Percentiles rank a stretch among this genome's conserved stretches.
Evolutionary conservation across 2,329 filamentous ascomycete species (phyloP).

Genomic region (Lachnellula arida): DNA sequence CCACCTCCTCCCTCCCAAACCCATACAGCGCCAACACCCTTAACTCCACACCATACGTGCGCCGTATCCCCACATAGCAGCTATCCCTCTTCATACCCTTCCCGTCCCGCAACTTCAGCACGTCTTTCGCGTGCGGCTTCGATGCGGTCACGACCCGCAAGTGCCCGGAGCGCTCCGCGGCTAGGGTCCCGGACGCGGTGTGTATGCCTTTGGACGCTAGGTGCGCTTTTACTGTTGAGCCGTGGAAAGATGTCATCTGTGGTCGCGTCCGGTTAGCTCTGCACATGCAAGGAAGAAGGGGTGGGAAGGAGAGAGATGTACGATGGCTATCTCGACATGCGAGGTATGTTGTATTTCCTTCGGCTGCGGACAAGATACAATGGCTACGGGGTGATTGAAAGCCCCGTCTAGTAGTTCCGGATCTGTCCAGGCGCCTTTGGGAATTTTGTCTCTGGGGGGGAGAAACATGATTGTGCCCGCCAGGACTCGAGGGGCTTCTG

Average conservation of each 20-base stretch:
- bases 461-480: conserved; percentile 20
- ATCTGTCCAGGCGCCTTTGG: not conserved
- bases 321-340: conserved; percentile 11
- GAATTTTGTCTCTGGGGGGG: conserved; percentile 8
- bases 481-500: conserved; percentile 4
- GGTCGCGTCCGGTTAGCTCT: not conserved
- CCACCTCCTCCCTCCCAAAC: conserved; percentile 5
- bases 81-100: conserved; percentile 19
- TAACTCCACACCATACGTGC: conserved; percentile 7
- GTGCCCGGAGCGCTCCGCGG: conserved; percentile 8
- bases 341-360: conserved; percentile 1
- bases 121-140: conserved; percentile 12
- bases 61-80: conserved; percentile 12
- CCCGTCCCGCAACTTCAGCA: conserved; percentile 8
- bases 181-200: not conserved
- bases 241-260: conserved; percentile 20
- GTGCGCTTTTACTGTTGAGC: conserved; percentile 9
- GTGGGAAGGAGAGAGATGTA: not conserved
- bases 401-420: conserved; percentile 5
- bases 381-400: conserved; percentile 15
- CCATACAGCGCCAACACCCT: conserved; percentile 14
- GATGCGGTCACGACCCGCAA: conserved; percentile 13
- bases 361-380: conserved; percentile 5
- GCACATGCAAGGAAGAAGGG: no score
- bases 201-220: conserved; percentile 10